Evolutionary conservation across 2,329 filamentous ascomycete genomes (phyloP), one percentile per base, ranked within the genome.

Genomic region (Sporothrix dimorphospora): DNA sequence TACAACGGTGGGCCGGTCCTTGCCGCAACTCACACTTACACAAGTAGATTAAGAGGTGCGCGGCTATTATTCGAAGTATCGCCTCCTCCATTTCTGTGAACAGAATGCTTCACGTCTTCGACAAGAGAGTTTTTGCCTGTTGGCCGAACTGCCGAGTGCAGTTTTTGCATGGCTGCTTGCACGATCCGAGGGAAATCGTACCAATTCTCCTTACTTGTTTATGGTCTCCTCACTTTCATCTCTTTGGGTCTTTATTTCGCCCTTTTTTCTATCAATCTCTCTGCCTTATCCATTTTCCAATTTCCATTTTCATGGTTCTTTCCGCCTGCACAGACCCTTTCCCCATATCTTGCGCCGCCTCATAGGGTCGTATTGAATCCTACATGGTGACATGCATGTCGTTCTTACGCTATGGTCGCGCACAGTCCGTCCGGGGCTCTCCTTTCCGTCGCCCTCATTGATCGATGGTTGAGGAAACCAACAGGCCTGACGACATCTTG

Each of bases 401-500:
- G 21, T 19, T 9, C 2, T 59, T 4, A 34, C 21, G 14, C n/a
- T 1, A 7, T 57, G 53, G 53, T 19, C 27, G 11, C 27, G 53
- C 27, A 34, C 53, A 57, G 27, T 5, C 42, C 12, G 42, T 16
- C 16, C 53, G 53, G 53, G 24, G 24, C 3, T 30, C 14, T 38
- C 30, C 6, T n/a, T 12, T 59, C 55, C 55, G 55, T 38, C 6
- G 14, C 55, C 27, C 55, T 14, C 27, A 59, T 59, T n/a, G 55
- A 59, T 59, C 55, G 30, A 30, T 59, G 27, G 55, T 59, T 19
- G 27, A 59, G 27, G 55, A 59, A 59, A 59, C 55, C 55, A 59
- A 59, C 55, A 59, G 55, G n/a, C 27, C 14, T 38, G 30, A 59
- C 55, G 30, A 59, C 27, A 59, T 59, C 55, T 59, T 59, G 30